Conservation (phyloP, 805 yeast genomes). For the Metschnikowia henanensis region DNA sequence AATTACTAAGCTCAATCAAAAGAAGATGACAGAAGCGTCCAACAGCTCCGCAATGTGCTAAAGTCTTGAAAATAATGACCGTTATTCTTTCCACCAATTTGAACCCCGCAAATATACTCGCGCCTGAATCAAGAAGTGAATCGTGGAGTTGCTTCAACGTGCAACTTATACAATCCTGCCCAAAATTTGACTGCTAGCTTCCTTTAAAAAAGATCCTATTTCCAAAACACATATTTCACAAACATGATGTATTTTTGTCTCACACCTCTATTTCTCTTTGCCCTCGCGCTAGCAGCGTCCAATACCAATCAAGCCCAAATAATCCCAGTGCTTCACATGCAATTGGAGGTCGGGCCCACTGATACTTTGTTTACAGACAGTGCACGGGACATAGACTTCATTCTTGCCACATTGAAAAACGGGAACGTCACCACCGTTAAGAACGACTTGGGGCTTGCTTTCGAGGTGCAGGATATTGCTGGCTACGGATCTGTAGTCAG, state of each 20-base stretch:
- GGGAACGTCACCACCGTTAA: constrained; percentile 32
- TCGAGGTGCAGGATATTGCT: constrained; percentile 23
- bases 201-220: too few species aligned
- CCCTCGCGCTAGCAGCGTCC: neutral
- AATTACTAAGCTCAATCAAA: too few species aligned
- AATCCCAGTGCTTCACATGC: constrained; percentile 21
- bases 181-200: too few species aligned
- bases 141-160: too few species aligned
- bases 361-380: constrained; percentile 17
- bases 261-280: neutral
- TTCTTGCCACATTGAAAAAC: constrained; percentile 23
- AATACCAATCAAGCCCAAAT: neutral
- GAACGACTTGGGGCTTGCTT: constrained; percentile 31
- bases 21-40: too few species aligned
- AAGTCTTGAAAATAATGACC: too few species aligned
- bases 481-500: constrained; percentile 52
- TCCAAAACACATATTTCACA: too few species aligned
- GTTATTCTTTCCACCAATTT: too few species aligned
- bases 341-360: constrained; percentile 19
- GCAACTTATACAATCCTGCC: too few species aligned
- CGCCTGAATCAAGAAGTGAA: too few species aligned
- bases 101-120: too few species aligned
- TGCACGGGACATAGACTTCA: constrained; percentile 19
- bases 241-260: neutral
- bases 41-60: too few species aligned